Base-by-base conservation (phyloP, 2,329 filamentous ascomycete genomes). In the Phialophora verrucosa region DNA sequence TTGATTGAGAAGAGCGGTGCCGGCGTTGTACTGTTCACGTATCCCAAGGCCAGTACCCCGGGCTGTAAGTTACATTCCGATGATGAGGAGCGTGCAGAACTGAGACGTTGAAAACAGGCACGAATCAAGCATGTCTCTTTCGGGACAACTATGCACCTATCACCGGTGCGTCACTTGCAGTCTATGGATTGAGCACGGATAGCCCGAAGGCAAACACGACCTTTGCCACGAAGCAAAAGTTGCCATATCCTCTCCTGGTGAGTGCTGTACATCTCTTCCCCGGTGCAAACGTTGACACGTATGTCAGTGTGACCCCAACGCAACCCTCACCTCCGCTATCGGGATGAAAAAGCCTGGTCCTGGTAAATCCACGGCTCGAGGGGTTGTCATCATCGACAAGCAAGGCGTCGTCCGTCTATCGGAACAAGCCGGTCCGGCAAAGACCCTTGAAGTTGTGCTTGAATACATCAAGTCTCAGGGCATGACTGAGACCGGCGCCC, bases 1-100 rank as follows among this genome's bases (percentile, higher is more conserved):
- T 87, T 99, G 27, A 85, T 97, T 57, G 90, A 92, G 59, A 86
- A 90, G 75, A 96, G 93, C 85, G 89, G 91, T 80, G 84, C 86
- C 42, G 95, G 94, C 29, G 90, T 98, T 51, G 67, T 68, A 20
- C 62, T 73, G 31, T 73, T 99, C 79, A 97, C 93, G 35, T 98
- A 98, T 76, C 95, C 95, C 66, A 96, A 91, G 81, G 95, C 95
- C 12, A 95, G 91, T 31, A 99, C 95, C 25, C 92, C 92, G 44
- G 94, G 94, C 69, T 98, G 94, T 97, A 82, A 63, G 78, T 66
- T 47, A 32, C 11, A 32, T 23, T 56, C 5, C 17, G 53, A 25
- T 14, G 23, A 5, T 4, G 20, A 27, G 29, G 29, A 55, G 11
- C 23, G n/a, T 31, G 27, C n/a, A 14, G 7, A 59, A 7, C 31